Conservation (phyloP, 2,329 filamentous ascomycete species). For the Talaromyces funiculosus region DNA sequence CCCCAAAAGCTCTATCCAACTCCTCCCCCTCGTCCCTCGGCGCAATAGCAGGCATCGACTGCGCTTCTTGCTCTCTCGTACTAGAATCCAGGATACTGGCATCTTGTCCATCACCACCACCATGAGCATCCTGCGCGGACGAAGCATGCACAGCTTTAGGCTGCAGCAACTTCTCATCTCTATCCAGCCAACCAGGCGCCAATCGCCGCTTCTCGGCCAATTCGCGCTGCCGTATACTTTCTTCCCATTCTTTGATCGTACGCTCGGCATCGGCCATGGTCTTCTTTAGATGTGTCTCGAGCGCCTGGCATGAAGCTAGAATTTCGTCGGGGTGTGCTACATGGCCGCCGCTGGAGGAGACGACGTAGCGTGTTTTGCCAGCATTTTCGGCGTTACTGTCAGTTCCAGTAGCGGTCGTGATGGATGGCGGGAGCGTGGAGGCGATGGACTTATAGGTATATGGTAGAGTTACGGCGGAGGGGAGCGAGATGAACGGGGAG, state of each 20-base stretch:
- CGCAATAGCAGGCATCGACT: conserved; percentile 34
- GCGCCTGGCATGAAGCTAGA: conserved; percentile 69
- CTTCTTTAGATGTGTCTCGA: conserved; percentile 68
- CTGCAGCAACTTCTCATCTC: conserved; percentile 55
- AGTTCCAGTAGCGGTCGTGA: conserved; percentile 40
- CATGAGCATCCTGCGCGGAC: conserved; percentile 13
- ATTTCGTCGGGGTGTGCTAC: conserved; percentile 85
- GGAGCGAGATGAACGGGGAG: conserved; percentile 87
- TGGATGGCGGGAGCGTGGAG: conserved; percentile 72
- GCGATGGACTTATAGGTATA: conserved; percentile 93
- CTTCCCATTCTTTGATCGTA: conserved; percentile 65
- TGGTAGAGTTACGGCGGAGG: conserved; percentile 81
- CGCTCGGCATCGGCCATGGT: conserved; percentile 61
- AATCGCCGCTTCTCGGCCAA: conserved; percentile 58
- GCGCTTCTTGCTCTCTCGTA: conserved; percentile 27
- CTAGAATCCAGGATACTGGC: conserved; percentile 35
- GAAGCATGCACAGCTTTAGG: conserved; percentile 33
- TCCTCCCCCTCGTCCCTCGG: conserved; percentile 47
- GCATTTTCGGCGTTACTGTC: conserved; percentile 36
- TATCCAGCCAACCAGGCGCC: conserved; percentile 61
- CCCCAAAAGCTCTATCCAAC: conserved; percentile 50
- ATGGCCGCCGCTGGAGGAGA: conserved; percentile 71
- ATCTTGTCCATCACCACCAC: background rate
- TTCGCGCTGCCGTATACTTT: conserved; percentile 53
- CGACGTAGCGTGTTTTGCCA: conserved; percentile 62